Percentiles rank a stretch among this genome's conserved stretches.
Conservation (phyloP, 768 basidiomycete species). For the Tulasnella sp. region DNA sequence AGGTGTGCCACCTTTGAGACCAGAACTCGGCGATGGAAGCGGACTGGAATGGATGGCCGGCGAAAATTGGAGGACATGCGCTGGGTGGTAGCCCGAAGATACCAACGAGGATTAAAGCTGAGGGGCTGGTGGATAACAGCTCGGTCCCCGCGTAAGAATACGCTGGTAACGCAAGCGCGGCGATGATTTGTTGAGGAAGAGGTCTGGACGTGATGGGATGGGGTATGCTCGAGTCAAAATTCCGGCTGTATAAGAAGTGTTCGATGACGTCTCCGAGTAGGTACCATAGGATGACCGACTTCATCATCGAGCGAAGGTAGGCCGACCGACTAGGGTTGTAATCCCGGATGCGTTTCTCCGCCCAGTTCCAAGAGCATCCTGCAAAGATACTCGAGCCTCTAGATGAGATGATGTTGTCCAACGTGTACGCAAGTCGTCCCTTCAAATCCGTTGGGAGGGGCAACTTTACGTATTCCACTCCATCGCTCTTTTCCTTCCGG, state of each 20-base stretch:
- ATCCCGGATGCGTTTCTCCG: not conserved
- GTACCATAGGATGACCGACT: not conserved
- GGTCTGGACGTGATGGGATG: not conserved
- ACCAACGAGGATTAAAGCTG: not conserved
- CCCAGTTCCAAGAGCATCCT: not conserved
- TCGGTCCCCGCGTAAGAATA: not conserved
- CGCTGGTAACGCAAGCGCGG: not conserved
- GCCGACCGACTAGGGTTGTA: too few relatives aligned
- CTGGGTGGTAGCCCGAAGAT: not conserved
- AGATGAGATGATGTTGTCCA: not conserved
- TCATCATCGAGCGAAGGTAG: not conserved
- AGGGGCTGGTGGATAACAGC: not conserved
- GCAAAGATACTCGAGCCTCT: not conserved
- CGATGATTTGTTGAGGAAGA: not conserved
- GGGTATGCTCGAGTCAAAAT: not conserved
- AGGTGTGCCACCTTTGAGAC: slow-evolving; percentile 15
- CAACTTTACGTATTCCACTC: not conserved
- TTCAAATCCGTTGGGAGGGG: not conserved
- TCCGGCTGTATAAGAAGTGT: not conserved
- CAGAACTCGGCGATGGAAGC: slow-evolving; percentile 17
- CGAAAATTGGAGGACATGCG: slow-evolving; percentile 2
- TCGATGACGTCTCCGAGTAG: not conserved
- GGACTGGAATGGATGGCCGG: not conserved
- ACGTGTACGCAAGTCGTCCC: not conserved
- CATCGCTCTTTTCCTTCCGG: not conserved